Evolutionary conservation across 257 asterid species (phyloP).

Genomic region (Scutellaria baicalensis): DNA sequence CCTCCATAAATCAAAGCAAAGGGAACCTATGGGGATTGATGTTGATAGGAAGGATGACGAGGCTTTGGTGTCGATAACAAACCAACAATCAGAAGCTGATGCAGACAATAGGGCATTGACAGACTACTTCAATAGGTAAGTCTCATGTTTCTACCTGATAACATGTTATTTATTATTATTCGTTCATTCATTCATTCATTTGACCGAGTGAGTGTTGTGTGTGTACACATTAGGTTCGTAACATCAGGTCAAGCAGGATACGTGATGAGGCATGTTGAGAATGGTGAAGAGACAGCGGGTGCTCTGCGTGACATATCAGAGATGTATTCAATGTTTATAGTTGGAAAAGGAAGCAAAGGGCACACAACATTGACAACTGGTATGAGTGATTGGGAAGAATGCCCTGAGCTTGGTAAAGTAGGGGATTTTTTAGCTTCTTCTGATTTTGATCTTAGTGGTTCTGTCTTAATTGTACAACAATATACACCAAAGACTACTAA

Average conservation of each 20-base stretch:
- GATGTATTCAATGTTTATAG: conserved; percentile 88
- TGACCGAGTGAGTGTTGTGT: too few species aligned
- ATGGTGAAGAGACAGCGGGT: conserved; percentile 69
- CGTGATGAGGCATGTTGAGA: conserved; percentile 78
- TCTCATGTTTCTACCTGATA: not conserved
- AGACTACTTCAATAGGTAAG: conserved; percentile 81
- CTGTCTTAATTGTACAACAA: conserved; percentile 85
- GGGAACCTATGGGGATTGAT: conserved; percentile 45
- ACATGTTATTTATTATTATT: not conserved
- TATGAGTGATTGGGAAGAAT: conserved; percentile 98
- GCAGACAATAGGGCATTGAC: conserved; percentile 54
- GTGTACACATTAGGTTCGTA: conserved; percentile 47
- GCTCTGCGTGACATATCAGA: conserved; percentile 90
- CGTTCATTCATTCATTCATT: not conserved
- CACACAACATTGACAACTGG: conserved; percentile 63
- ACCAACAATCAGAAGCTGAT: conserved; percentile 48
- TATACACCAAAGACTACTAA: conserved; percentile 43
- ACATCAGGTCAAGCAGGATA: conserved; percentile 89
- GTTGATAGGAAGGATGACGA: conserved; percentile 53
- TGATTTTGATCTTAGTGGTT: conserved; percentile 82
- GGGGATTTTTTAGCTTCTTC: conserved; percentile 96
- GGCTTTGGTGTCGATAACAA: conserved; percentile 60
- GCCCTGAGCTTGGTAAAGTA: conserved; percentile 95
- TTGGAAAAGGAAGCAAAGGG: conserved; percentile 79
- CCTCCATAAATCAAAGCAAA: conserved; percentile 35